Conservation (phyloP, 495 filamentous ascomycete species). For the Podospora sp. region DNA sequence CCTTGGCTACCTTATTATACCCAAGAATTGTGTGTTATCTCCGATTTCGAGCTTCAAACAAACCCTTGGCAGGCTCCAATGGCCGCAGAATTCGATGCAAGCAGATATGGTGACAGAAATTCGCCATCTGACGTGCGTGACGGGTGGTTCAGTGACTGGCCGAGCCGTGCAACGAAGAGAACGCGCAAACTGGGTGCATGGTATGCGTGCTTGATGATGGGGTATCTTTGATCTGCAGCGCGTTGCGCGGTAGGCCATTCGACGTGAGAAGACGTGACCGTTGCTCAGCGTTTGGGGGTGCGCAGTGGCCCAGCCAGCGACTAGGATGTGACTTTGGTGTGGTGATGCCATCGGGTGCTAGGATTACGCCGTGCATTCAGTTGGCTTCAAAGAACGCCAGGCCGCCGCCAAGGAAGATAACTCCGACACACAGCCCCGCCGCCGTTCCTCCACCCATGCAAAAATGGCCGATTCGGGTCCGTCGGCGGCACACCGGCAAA, state of each 20-base stretch:
- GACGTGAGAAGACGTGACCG: not conserved
- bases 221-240: not conserved
- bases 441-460: not conserved
- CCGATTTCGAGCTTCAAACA: not conserved
- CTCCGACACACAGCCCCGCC: slow-evolving; percentile 6
- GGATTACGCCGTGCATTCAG: slow-evolving; percentile 8
- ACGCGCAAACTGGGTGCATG: not conserved
- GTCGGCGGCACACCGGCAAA: not conserved
- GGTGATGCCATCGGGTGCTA: slow-evolving; percentile 17
- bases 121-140: slow-evolving; percentile 29
- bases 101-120: slow-evolving; percentile 28
- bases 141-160: slow-evolving; percentile 10
- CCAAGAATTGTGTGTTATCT: slow-evolving; percentile 10
- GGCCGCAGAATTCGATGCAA: not conserved
- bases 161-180: not conserved
- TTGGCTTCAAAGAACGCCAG: not conserved
- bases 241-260: not conserved
- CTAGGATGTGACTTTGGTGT: not conserved
- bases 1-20: too few species aligned
- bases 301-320: slow-evolving; percentile 14
- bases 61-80: not conserved
- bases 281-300: slow-evolving; percentile 23
- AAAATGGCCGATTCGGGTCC: slow-evolving; percentile 5
- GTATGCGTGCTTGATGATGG: not conserved
- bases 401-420: slow-evolving; percentile 9